A percentile compares a stretch with the other conserved stretches of the same genome.
These are phyloP conservation scores for Elaeis oleifera DNA, from an alignment of 202 grass and related monocot species.

Conservation along the genomic window DNA sequence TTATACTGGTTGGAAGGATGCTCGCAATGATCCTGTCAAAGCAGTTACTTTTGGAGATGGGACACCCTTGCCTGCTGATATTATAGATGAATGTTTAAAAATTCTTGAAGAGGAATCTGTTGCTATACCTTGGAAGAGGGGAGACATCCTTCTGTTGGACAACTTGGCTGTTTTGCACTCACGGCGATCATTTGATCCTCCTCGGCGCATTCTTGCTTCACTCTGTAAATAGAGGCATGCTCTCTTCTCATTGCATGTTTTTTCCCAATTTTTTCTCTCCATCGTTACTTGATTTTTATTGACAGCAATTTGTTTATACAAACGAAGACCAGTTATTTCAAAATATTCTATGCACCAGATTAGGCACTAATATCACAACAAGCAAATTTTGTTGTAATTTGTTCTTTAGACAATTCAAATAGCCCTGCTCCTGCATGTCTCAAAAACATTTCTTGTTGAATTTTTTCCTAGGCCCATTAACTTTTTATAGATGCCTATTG, in stretches of 20 bases:
- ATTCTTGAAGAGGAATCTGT: constrained; percentile 67
- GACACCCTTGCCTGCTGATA: constrained; percentile 43
- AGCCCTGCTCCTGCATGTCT: too few species aligned
- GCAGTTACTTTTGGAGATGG: constrained; percentile 77
- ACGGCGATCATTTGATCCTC: constrained; percentile 58
- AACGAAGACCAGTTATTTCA: too few species aligned
- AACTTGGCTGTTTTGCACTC: constrained; percentile 87
- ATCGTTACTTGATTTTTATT: too few species aligned
- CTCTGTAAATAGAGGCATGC: constrained; percentile 60
- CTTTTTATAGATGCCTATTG: too few species aligned
- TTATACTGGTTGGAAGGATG: constrained; percentile 89
- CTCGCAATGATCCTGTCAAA: constrained; percentile 72
- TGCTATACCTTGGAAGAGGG: constrained; percentile 63
- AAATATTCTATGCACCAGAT: too few species aligned
- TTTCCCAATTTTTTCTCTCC: too few species aligned
- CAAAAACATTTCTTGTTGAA: too few species aligned
- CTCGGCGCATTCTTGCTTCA: constrained; percentile 74
- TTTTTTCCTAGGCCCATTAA: too few species aligned
- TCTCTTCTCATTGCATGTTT: not conserved
- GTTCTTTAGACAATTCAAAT: too few species aligned
- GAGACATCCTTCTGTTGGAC: constrained; percentile 70
- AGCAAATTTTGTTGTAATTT: too few species aligned
- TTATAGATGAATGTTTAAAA: constrained; percentile 55
- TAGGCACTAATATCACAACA: too few species aligned
- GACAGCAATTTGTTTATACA: too few species aligned